A percentile compares a stretch with the other conserved stretches of the same genome.
phyloP scores from a whole-genome alignment of 176 grass and related monocot species.

The Carex parvula region DNA sequence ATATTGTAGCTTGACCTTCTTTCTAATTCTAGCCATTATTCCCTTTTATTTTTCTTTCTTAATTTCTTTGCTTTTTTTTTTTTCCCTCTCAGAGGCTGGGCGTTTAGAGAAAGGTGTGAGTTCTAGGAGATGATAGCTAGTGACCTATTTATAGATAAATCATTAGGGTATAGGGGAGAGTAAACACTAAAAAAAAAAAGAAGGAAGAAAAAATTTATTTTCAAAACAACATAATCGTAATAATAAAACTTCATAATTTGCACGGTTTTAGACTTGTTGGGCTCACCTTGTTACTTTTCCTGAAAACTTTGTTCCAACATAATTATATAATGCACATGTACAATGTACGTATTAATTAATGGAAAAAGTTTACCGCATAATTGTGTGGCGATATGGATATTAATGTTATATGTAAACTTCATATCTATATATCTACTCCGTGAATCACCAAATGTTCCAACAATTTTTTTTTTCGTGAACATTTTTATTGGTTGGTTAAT shows the following conservation, averaged over 20 bases:
- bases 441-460: neutral
- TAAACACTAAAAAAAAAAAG: neutral
- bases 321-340: neutral
- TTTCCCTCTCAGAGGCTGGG: neutral
- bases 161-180: neutral
- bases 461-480: neutral
- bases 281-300: neutral
- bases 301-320: neutral
- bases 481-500: neutral
- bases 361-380: neutral
- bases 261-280: neutral
- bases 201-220: neutral
- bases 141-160: neutral
- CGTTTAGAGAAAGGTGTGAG: neutral
- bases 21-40: slow-evolving; percentile 27
- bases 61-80: neutral
- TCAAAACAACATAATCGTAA: neutral
- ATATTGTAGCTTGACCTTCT: slow-evolving; percentile 29
- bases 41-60: neutral
- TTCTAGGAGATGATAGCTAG: neutral
- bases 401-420: neutral
- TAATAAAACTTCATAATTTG: too few relatives aligned
- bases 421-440: neutral
- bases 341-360: neutral
- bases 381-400: neutral